phyloP scores from a whole-genome alignment of 2,329 filamentous ascomycete species.

The Neonectria sp. region DNA sequence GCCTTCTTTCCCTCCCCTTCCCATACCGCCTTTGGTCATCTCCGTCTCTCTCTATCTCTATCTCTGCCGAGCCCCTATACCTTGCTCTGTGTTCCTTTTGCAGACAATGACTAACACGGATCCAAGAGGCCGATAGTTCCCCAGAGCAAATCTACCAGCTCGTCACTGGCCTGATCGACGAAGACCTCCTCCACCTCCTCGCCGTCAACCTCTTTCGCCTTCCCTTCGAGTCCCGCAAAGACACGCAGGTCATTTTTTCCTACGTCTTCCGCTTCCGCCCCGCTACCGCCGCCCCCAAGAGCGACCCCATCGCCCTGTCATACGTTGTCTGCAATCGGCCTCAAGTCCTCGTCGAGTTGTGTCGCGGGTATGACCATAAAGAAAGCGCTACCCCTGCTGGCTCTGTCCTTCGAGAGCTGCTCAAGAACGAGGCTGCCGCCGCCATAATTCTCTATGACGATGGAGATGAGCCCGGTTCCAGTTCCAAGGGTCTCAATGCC shows the following conservation, averaged over 20 bases:
- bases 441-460: slow-evolving; percentile 95
- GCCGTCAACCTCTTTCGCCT: slow-evolving; percentile 87
- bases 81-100: slow-evolving; percentile 2
- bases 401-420: slow-evolving; percentile 87
- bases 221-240: slow-evolving; percentile 96
- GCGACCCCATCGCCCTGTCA: slow-evolving; percentile 86
- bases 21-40: slow-evolving; percentile 1
- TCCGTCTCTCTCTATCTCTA: neutral
- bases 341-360: slow-evolving; percentile 89
- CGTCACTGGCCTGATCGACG: slow-evolving; percentile 86
- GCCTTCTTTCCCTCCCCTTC: neutral
- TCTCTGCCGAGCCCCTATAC: slow-evolving; percentile 3
- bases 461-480: slow-evolving; percentile 78
- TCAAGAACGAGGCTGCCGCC: slow-evolving; percentile 91
- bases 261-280: slow-evolving; percentile 94
- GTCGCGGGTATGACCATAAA: slow-evolving; percentile 89
- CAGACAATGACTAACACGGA: slow-evolving; percentile 31
- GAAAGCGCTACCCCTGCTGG: slow-evolving; percentile 95
- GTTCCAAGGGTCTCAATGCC: slow-evolving; percentile 80
- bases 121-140: slow-evolving; percentile 84
- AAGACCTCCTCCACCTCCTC: slow-evolving; percentile 89
- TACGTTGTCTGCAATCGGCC: slow-evolving; percentile 91
- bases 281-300: slow-evolving; percentile 74
- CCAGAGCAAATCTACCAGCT: slow-evolving; percentile 92
- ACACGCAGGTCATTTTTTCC: slow-evolving; percentile 95